Base-by-base conservation (phyloP, 495 filamentous ascomycete species). In the Lepidopterella palustris region DNA sequence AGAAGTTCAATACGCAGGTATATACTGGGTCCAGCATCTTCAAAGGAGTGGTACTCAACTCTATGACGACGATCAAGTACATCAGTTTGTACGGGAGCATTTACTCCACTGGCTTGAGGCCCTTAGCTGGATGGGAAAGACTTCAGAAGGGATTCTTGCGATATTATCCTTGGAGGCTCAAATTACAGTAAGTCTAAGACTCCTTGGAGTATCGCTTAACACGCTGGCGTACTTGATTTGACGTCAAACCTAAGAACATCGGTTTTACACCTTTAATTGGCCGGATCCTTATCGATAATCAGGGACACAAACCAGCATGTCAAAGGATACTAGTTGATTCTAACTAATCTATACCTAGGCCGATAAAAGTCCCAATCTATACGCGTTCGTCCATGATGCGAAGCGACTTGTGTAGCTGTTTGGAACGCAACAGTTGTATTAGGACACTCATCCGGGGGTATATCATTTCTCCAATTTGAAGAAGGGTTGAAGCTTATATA, bases 81-180 rank as follows among this genome's bases (percentile, higher is more conserved):
- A 70, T 47, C 24, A n/a, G 5, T 81, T 80, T 42, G 61, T 80
- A 15, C 32, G 62, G 54, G 29, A 68, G 55, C 70, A 80, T 64
- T 72, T 82, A 39, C 68, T 82, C 15, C 70, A 74, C 60, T 79
- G 71, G 77, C 25, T 79, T 18, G 74, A 80, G 69, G 74, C 69
- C 39, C 60, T 79, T 53, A 67, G 69, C 55, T 61, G 74, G 26
- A n/a, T 78, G 25, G 72, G 54, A 10, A 61, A 50, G 52, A 57
- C 54, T 15, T 45, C 42, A 50, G 59, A 61, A 13, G 53, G 40
- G 13, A 61, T 61, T 55, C 29, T 28, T 31, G 52, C 42, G 35
- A 56, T 61, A 13, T n/a, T 50, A 40, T 45, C 45, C 24, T 49
- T 49, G 15, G 45, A 49, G 18, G 18, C 45, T 49, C 15, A 20